These are phyloP conservation scores for Aspergillus fijiensis DNA, from an alignment of 2,329 filamentous ascomycete genomes.

Conservation along the genomic window DNA sequence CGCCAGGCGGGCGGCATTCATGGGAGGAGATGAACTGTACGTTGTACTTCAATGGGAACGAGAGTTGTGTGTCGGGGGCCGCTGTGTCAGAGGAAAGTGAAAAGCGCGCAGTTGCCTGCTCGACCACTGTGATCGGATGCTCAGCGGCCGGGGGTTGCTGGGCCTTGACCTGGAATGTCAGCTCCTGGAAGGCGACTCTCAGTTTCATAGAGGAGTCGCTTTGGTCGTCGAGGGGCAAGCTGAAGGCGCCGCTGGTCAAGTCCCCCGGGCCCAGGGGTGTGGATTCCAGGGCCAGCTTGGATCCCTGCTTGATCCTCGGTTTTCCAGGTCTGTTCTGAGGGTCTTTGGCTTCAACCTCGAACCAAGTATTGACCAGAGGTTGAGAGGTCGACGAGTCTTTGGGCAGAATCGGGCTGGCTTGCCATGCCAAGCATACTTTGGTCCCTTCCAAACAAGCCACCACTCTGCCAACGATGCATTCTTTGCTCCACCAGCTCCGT, in stretches of 20 bases:
- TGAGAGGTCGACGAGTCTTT: slow-evolving; percentile 29
- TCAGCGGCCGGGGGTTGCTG: slow-evolving; percentile 12
- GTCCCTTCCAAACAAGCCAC: slow-evolving; percentile 48
- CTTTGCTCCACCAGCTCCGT: slow-evolving; percentile 59
- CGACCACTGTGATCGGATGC: slow-evolving; percentile 20
- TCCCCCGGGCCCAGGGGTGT: slow-evolving; percentile 42
- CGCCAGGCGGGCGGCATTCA: slow-evolving; percentile 51
- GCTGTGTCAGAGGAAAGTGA: slow-evolving; percentile 14
- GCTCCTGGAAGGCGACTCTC: slow-evolving; percentile 23
- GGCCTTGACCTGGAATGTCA: slow-evolving; percentile 27
- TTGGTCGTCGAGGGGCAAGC: slow-evolving; percentile 36
- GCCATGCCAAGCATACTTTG: slow-evolving; percentile 57
- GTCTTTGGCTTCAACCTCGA: slow-evolving; percentile 46
- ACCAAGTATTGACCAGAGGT: slow-evolving; percentile 48
- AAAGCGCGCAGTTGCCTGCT: slow-evolving; percentile 31
- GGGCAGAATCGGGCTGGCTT: slow-evolving; percentile 45
- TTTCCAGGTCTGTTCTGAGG: slow-evolving; percentile 27
- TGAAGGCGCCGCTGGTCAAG: slow-evolving; percentile 39
- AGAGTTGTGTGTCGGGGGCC: slow-evolving; percentile 21
- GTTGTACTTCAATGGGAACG: slow-evolving; percentile 49
- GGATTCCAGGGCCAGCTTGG: slow-evolving; percentile 39
- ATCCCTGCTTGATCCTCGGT: slow-evolving; percentile 47
- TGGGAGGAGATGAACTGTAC: slow-evolving; percentile 56
- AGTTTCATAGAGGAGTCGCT: slow-evolving; percentile 7
- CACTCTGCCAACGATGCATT: slow-evolving; percentile 55